A percentile compares a stretch with the other conserved stretches of the same genome.
These are phyloP conservation scores for Ophiostoma tasmaniense DNA, from an alignment of 2,329 filamentous ascomycete species.

Conservation along the genomic window DNA sequence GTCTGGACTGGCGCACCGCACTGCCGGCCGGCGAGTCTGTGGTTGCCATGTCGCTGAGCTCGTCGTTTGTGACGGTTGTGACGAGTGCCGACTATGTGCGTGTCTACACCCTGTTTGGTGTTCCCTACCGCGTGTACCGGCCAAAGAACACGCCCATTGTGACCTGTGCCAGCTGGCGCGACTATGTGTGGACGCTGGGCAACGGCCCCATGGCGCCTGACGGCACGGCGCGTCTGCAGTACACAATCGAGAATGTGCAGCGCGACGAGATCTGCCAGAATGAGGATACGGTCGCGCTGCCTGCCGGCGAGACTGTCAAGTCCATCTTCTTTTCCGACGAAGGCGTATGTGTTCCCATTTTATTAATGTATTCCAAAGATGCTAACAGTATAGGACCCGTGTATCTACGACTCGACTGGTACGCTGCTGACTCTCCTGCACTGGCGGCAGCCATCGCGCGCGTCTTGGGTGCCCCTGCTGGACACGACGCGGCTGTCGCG, in stretches of 20 bases:
- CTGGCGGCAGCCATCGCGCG: conserved; percentile 80
- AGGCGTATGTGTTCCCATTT: conserved; percentile 35
- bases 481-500: conserved; percentile 80
- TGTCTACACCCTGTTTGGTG: conserved; percentile 85
- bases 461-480: conserved; percentile 83
- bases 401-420: conserved; percentile 89
- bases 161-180: conserved; percentile 85
- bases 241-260: conserved; percentile 92
- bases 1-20: conserved; percentile 81
- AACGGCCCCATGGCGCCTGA: conserved; percentile 79
- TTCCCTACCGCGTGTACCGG: conserved; percentile 79
- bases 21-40: conserved; percentile 83
- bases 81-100: conserved; percentile 84
- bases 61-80: conserved; percentile 82
- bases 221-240: conserved; percentile 69
- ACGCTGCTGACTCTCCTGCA: conserved; percentile 80
- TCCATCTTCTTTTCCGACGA: conserved; percentile 87
- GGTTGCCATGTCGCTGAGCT: conserved; percentile 80
- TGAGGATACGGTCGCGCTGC: conserved; percentile 81
- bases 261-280: conserved; percentile 90
- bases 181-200: conserved; percentile 93
- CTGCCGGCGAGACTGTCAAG: conserved; percentile 62
- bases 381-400: conserved; percentile 57
- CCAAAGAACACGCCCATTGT: conserved; percentile 87
- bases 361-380: neutral